Conservation (phyloP, 805 yeast species). For the Yarrowia sp. region DNA sequence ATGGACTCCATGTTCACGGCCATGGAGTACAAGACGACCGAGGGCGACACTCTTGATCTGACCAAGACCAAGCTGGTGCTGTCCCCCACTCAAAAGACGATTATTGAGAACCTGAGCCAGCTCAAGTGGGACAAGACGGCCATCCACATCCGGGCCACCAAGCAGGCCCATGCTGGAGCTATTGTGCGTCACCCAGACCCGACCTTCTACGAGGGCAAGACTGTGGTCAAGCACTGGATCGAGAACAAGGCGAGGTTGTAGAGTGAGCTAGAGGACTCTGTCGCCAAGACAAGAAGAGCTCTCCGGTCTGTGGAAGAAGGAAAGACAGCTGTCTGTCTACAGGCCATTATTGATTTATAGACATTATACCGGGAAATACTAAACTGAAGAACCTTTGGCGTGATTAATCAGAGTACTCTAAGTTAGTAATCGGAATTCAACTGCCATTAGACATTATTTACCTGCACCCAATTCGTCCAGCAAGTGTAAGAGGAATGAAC, state of each 20-base stretch:
- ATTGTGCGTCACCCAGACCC: slow-evolving; percentile 67
- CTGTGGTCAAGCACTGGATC: slow-evolving; percentile 70
- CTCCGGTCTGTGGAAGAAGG: slow-evolving; percentile 1
- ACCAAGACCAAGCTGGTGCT: slow-evolving; percentile 34
- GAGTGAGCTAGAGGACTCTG: too few relatives aligned
- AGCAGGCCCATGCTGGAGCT: slow-evolving; percentile 80
- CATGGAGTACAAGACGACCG: slow-evolving; percentile 36
- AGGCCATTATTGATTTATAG: slow-evolving; percentile 29
- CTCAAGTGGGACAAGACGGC: slow-evolving; percentile 76
- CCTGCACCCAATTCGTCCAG: slow-evolving; percentile 11
- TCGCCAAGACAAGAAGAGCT: too few relatives aligned
- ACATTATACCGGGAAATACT: slow-evolving; percentile 29
- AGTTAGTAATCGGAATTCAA: slow-evolving; percentile 21
- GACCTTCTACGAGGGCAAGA: slow-evolving; percentile 71
- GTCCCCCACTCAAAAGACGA: slow-evolving; percentile 54
- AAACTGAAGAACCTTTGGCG: slow-evolving; percentile 7
- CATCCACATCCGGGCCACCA: slow-evolving; percentile 67
- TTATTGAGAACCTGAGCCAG: slow-evolving; percentile 63
- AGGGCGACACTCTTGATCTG: slow-evolving; percentile 32
- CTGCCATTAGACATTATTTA: slow-evolving; percentile 15
- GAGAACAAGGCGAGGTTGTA: slow-evolving; percentile 51
- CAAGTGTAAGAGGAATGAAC: background rate
- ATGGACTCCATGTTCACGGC: slow-evolving; percentile 55
- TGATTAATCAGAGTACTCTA: background rate
- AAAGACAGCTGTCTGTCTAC: background rate